Evolutionary conservation across 306 rosid species (phyloP).

Genomic region (Astragalus membranaceus): DNA sequence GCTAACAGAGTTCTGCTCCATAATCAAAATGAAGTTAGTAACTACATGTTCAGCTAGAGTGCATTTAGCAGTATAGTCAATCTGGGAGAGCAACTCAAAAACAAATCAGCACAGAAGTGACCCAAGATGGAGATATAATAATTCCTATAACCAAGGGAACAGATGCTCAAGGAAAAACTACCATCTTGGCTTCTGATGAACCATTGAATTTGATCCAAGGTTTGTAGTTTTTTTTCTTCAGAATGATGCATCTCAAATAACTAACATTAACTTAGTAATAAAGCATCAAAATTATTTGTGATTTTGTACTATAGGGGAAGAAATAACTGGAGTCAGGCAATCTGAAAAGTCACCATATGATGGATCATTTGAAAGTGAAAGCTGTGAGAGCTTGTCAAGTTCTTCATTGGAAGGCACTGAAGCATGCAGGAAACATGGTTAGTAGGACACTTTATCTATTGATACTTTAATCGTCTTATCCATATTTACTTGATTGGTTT

Average conservation of each 20-base stretch:
- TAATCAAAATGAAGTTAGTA: slow-evolving; percentile 1
- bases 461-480: neutral
- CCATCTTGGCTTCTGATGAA: too few species aligned
- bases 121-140: neutral
- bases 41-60: neutral
- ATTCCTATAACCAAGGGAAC: too few species aligned
- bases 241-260: neutral
- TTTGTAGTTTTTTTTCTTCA: neutral
- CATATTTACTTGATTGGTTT: neutral
- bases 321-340: slow-evolving; percentile 26
- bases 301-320: slow-evolving; percentile 25
- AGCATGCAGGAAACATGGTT: slow-evolving; percentile 43
- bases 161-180: too few species aligned
- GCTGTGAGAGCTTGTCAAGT: slow-evolving; percentile 12
- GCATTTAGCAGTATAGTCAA: too few species aligned
- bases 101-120: neutral
- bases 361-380: slow-evolving; percentile 20
- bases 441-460: slow-evolving; percentile 11
- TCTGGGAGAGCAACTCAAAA: too few species aligned
- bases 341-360: slow-evolving; percentile 23
- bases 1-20: slow-evolving; percentile 48
- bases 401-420: slow-evolving; percentile 9
- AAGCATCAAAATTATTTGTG: neutral
- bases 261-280: neutral
- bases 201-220: slow-evolving; percentile 8